Evolutionary conservation across 108 stramenopile species (phyloP), one percentile per base, ranked within the genome.

Genomic region (Cylindrotheca fusiformis): DNA sequence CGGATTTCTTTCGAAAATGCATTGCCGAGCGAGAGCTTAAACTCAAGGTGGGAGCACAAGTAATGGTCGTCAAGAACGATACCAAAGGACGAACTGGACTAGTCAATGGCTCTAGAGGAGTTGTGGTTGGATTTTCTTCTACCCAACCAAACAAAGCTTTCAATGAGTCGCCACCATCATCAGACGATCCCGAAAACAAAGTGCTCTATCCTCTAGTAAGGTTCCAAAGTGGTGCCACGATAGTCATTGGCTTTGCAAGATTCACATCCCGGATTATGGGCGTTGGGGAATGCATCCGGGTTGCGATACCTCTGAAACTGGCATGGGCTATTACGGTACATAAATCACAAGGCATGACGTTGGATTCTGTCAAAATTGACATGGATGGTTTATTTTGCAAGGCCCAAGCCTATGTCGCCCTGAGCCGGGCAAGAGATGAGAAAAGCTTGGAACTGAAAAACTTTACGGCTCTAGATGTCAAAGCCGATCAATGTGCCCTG

Each of bases 311-410:
- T 3, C 70, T 96, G 25, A 58, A 57, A 23, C 71, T 92, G 19
- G 91, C 88, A 1, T 93, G 89, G 85, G 85, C 89, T 19, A 60
- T 90, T 1, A 84, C 87, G 18, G 67, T 96, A 17, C 92, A 96
- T 68, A 93, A 93, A 62, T 75, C 76, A 28, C 95, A 96, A 51
- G 95, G 95, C 10, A 88, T 89, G 87, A 90, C 92, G 4, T 63
- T 91, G 10, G 71, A 74, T 23, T 60, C 55, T 5, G 52, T 82
- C 21, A 68, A 74, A 23, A 74, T 90, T n/a, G 50, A 78, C 47
- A 52, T 95, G 19, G 31, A 50, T 18, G 69, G 78, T 23, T 69
- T 65, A 32, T 95, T 95, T 71, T 81, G 76, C n/a, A 55, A 55
- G 29, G 93, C 87, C 25, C 88, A 92, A 60, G 86, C 85, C 32